Base-by-base conservation (phyloP, 148 eudicot genomes). In the Arctostaphylos glauca region DNA sequence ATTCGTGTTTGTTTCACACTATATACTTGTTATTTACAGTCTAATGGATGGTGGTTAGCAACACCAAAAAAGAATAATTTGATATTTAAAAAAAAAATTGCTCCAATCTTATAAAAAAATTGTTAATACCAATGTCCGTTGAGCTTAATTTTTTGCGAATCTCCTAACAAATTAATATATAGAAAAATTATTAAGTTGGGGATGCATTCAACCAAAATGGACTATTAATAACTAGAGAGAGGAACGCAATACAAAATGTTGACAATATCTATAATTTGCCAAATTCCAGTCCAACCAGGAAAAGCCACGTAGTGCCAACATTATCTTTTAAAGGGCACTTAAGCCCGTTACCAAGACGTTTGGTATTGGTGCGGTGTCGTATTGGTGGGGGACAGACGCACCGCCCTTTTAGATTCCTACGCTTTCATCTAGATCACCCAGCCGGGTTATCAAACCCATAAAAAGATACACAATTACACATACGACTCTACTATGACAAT, bases 361-460 rank as follows among this genome's bases (percentile, higher is more conserved):
- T 12, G 62, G 19, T 18, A 60, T n/a, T n/a, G 84, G 38, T 85
- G 80, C 83, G 77, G 23, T 79, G 87, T 79, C 80, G 80, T 82
- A 82, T 60, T 82, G 47, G 76, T 73, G 85, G 87, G 87, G 85
- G 76, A 83, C 87, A 85, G 18, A 74, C 80, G 85, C 80, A 71
- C 19, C 5, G 79, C 77, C 54, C 7, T 74, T n/a, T 46, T n/a
- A 46, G 31, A 54, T 46, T 48, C 41, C 3, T 9, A 38, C 41
- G 25, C 50, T 74, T 74, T 74, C 5, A 47, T 74, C 77, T 7
- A 74, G 77, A n/a, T 44, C 54, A 74, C 47, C 55, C 77, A n/a
- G 38, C 38, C 38, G 38, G 77, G 77, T 74, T 74, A 15, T 16
- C 76, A 3, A 73, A 6, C 53, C 72, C 21, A 7, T 6, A n/a